Conservation (phyloP, 352 stramenopile species). For the Phytophthora vignae region DNA sequence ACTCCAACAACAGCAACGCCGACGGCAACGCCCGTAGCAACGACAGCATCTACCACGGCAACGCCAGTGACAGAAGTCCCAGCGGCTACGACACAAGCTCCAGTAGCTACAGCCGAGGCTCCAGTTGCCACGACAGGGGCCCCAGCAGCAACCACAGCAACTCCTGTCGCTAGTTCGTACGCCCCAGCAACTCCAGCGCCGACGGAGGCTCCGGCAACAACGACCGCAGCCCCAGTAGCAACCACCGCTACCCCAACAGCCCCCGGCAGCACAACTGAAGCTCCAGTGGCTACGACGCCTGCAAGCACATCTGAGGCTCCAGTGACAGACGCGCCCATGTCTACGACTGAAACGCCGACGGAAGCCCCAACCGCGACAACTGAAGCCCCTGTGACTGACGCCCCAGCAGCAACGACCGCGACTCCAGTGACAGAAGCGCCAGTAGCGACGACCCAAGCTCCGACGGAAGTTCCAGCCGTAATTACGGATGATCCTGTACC, state of each 20-base stretch:
- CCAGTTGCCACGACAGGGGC: constrained; percentile 7
- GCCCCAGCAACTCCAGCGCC: not conserved
- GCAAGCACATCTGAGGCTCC: too few relatives aligned
- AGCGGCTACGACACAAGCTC: constrained; percentile 6
- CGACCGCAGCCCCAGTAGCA: constrained; percentile 1
- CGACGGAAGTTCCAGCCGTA: not conserved
- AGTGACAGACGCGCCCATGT: not conserved
- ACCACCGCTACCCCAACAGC: too few relatives aligned
- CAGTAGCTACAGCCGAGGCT: constrained; percentile 1
- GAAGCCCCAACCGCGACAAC: not conserved
- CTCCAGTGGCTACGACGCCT: too few relatives aligned
- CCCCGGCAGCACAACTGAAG: too few relatives aligned
- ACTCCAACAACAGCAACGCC: constrained; percentile 7
- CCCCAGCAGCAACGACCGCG: not conserved
- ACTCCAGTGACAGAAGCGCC: constrained; percentile 6
- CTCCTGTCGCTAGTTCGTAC: not conserved
- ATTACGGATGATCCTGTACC: too few relatives aligned
- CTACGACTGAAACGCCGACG: not conserved
- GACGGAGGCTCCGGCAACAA: constrained; percentile 6
- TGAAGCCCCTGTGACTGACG: not conserved
- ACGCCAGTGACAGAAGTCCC: not conserved
- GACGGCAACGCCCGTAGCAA: not conserved
- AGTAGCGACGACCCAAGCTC: not conserved
- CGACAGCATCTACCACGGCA: not conserved
- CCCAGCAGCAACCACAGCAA: not conserved